Evolutionary conservation across 495 filamentous ascomycete genomes (phyloP).

Genomic region (Aspergillus panamensis): DNA sequence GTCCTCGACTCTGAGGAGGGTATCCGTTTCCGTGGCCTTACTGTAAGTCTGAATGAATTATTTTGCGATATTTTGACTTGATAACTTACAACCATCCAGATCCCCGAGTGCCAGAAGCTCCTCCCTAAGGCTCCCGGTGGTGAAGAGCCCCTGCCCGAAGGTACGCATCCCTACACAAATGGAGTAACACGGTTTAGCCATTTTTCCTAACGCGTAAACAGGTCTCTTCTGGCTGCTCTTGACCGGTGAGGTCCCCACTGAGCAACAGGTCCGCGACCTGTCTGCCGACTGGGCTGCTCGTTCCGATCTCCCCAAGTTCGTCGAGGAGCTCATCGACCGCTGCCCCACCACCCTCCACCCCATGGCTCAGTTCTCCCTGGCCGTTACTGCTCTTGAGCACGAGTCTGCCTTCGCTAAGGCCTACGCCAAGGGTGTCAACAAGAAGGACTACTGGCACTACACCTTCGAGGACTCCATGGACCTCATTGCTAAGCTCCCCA

Average conservation of each 20-base stretch:
- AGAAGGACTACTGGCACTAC: constrained; percentile 98
- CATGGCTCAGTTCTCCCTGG: constrained; percentile 98
- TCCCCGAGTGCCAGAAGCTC: constrained; percentile 95
- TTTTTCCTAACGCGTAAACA: constrained; percentile 1
- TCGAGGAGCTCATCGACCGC: constrained; percentile 98
- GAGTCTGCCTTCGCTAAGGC: constrained; percentile 96
- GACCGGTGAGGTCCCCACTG: constrained; percentile 92
- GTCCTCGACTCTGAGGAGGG: constrained; percentile 98
- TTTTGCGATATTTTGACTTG: background rate
- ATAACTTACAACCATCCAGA: constrained; percentile 47
- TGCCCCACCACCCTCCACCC: constrained; percentile 98
- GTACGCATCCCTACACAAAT: constrained; percentile 1
- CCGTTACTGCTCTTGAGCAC: constrained; percentile 96
- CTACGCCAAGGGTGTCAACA: constrained; percentile 97
- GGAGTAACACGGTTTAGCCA: background rate
- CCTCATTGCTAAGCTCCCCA: constrained; percentile 98
- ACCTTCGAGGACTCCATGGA: constrained; percentile 99
- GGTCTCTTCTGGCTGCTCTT: constrained; percentile 98
- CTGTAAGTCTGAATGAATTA: constrained; percentile 46
- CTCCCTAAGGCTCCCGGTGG: constrained; percentile 96
- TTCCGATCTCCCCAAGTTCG: constrained; percentile 90
- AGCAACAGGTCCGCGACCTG: constrained; percentile 95
- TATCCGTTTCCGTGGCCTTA: constrained; percentile 97
- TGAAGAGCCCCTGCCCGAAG: constrained; percentile 94
- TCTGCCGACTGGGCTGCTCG: constrained; percentile 99